phyloP scores from a whole-genome alignment of 495 filamentous ascomycete genomes.

The Aspergillus sclerotiicarbonarius region DNA sequence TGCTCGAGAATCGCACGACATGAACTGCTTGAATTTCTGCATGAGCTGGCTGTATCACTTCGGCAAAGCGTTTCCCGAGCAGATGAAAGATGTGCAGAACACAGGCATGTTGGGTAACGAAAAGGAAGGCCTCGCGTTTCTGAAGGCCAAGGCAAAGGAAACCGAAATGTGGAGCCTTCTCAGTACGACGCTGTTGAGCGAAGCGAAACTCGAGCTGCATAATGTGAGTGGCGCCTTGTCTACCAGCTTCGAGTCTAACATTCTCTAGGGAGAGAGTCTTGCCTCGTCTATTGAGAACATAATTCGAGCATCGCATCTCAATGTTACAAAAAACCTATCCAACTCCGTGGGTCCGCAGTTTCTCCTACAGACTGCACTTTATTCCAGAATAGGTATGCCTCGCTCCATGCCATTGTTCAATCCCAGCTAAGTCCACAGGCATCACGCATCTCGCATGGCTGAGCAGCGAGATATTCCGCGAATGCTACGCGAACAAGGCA shows the following conservation, averaged over 20 bases:
- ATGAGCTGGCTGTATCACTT: slow-evolving; percentile 98
- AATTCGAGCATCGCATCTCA: slow-evolving; percentile 76
- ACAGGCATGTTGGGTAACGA: slow-evolving; percentile 74
- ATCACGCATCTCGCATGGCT: slow-evolving; percentile 61
- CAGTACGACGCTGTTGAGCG: slow-evolving; percentile 80
- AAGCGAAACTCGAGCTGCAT: slow-evolving; percentile 75
- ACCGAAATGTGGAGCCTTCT: slow-evolving; percentile 82
- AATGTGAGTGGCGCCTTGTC: slow-evolving; percentile 37
- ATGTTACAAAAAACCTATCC: slow-evolving; percentile 70
- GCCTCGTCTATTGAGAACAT: slow-evolving; percentile 74
- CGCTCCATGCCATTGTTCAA: neutral
- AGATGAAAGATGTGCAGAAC: slow-evolving; percentile 67
- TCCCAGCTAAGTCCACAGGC: slow-evolving; percentile 37
- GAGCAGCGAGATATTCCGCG: slow-evolving; percentile 72
- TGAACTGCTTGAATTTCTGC: slow-evolving; percentile 89
- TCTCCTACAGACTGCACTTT: slow-evolving; percentile 67
- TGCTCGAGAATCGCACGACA: slow-evolving; percentile 88
- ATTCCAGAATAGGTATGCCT: slow-evolving; percentile 69
- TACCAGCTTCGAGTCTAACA: slow-evolving; percentile 12
- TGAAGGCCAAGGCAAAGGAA: slow-evolving; percentile 87
- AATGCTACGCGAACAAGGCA: slow-evolving; percentile 62
- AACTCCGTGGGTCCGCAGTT: slow-evolving; percentile 71
- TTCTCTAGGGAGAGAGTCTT: slow-evolving; percentile 70
- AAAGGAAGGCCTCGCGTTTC: slow-evolving; percentile 75
- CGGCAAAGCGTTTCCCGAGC: slow-evolving; percentile 74